A percentile compares a stretch with the other conserved stretches of the same genome.
phyloP scores from a whole-genome alignment of 768 basidiomycete species.

The Auriscalpium vulgare region DNA sequence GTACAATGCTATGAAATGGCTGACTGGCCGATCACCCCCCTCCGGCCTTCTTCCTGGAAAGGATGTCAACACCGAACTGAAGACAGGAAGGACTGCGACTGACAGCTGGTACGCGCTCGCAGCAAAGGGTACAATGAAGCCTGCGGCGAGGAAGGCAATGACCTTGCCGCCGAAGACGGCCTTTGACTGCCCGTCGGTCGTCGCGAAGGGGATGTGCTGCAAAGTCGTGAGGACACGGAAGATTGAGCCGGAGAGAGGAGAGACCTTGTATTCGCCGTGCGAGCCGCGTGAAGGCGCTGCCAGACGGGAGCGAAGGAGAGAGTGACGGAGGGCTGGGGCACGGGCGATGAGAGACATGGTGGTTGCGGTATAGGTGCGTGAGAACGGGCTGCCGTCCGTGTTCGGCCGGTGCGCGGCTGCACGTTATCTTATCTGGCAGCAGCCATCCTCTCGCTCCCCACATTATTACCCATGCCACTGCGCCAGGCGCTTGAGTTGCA shows the following conservation, averaged over 20 bases:
- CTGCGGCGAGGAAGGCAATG: constrained; percentile 5
- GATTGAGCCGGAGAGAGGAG: background rate
- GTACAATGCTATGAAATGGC: too few species aligned
- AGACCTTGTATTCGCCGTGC: constrained; percentile 11
- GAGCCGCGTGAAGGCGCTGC: constrained; percentile 10
- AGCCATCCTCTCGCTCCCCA: background rate
- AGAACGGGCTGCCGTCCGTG: background rate
- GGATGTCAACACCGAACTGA: background rate
- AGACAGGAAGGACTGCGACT: constrained; percentile 5
- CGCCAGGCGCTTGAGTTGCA: background rate
- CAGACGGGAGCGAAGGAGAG: constrained; percentile 9
- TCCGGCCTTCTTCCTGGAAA: background rate
- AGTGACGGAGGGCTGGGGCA: constrained; percentile 8
- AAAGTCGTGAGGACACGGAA: too few species aligned
- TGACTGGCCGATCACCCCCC: background rate
- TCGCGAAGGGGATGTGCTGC: constrained; percentile 16
- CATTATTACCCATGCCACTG: background rate
- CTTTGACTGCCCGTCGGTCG: constrained; percentile 2
- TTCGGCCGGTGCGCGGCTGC: background rate
- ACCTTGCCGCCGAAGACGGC: constrained; percentile 9
- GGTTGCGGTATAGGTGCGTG: background rate
- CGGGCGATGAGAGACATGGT: constrained; percentile 15
- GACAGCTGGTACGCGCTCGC: constrained; percentile 18
- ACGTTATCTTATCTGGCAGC: background rate
- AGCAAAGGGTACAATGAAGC: constrained; percentile 16